Base-by-base conservation (phyloP, 2,329 filamentous ascomycete genomes). In the Dactylonectria estremocensis region DNA sequence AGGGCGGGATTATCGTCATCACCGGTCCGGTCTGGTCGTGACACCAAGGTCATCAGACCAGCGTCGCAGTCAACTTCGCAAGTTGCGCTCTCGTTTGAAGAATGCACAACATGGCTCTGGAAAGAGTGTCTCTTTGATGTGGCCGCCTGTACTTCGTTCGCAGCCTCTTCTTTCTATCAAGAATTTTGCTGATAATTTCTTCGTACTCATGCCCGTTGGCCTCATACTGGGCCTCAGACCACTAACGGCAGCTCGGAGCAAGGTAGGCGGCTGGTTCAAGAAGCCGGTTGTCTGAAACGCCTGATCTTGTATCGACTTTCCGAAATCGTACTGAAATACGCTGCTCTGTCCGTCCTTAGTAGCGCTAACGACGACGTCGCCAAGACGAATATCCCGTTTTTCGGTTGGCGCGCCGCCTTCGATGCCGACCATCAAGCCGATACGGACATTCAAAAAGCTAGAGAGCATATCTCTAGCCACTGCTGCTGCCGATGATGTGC, bases 221-320 rank as follows among this genome's bases (percentile, higher is more conserved):
- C 2, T 67, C 52, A 14, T 68, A 66, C 9, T 14, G 11, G 6
- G 28, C 60, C 40, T 50, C 4, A 74, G 60, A 1, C 40, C 50
- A 3, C 16, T 48, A 1, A 71, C 43, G 0, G 69, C 69, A 1
- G 58, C 33, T 5, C 57, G 60, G 0, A 75, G 53, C 1, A 31
- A 0, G 13, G 48, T 31, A 3, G 22, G 48, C 6, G 20, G 37
- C 11, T 40, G 37, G 37, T 40, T 40, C 1, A 40, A 40, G 37
- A 40, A 40, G 37, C 37, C 37, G 1, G 20, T 16, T 8, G 20
- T 7, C 14, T 28, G 11, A 11, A 49, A 49, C 13, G 3, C 20
- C 13, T 28, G 20, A 3, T 28, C 46, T 8, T 49, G 20, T 28
- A 49, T 49, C 46, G 20, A 7, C 14, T 49, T 49, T 5, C 46